Evolutionary conservation across 257 asterid genomes (phyloP), one percentile per base, ranked within the genome.

Genomic region (Thymus mandschuricus): DNA sequence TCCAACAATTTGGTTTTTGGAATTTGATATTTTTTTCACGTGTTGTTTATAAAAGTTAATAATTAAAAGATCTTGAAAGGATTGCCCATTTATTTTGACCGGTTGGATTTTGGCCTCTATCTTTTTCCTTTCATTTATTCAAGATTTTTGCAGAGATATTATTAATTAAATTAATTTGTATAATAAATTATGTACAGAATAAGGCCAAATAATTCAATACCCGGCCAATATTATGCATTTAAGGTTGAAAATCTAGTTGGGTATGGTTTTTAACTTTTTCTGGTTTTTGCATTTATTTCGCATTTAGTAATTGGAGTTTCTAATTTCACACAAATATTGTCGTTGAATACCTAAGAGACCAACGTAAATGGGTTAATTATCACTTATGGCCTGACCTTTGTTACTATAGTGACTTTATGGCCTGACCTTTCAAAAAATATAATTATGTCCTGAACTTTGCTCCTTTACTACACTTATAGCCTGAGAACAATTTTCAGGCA

Each of bases 51-150:
- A 48, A 49, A 48, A 48, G 58, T 31, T 64, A 64, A 45, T n/a
- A n/a, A n/a, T n/a, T 11, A 48, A 48, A 31, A 48, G 33, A 65
- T 13, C 4, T 66, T 43, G 84, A 84, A 85, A 86, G 75, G 75
- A 82, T 84, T 55, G 66, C 82, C 8, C 52, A 62, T 79, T 84
- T 86, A 76, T 56, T 68, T 83, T 84, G 90, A 81, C 83, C 51
- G 44, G 65, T 62, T 63, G 60, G 60, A 30, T 3, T 67, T 43
- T 35, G 40, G 48, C 48, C 48, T 44, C 6, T 33, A 34, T 54
- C 2, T 28, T 43, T 64, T 33, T 11, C n/a, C 6, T 33, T 46
- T 41, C 44, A 40, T 50, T 50, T 54, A 11, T 29, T 2, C 13
- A 48, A 30, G 51, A 61, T 68, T 30, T 71, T 38, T 34, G 51